These are phyloP conservation scores for Diaporthe sp. DNA, from an alignment of 2,329 filamentous ascomycete genomes.

Conservation along the genomic window DNA sequence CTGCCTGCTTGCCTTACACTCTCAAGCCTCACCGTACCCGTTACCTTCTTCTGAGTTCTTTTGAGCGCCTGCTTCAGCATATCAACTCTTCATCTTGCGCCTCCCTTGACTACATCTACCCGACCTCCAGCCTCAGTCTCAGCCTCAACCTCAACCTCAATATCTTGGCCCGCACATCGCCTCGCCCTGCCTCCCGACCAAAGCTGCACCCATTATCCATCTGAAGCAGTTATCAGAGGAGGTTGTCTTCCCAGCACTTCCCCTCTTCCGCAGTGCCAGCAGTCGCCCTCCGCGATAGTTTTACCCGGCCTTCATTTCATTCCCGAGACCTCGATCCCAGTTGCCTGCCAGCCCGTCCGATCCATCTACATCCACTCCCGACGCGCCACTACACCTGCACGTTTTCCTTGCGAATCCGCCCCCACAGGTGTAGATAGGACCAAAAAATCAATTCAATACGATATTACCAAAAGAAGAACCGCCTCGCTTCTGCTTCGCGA, in stretches of 20 bases:
- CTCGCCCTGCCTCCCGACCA: slow-evolving; percentile 39
- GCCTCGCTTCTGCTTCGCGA: slow-evolving; percentile 51
- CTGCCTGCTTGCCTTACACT: slow-evolving; percentile 39
- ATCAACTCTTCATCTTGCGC: slow-evolving; percentile 39
- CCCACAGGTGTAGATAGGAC: slow-evolving; percentile 84
- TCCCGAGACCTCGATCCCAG: slow-evolving; percentile 40
- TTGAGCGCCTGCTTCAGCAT: slow-evolving; percentile 40
- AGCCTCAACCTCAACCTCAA: slow-evolving; percentile 35
- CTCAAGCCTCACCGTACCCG: slow-evolving; percentile 39
- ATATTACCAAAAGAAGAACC: slow-evolving; percentile 57
- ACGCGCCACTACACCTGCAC: slow-evolving; percentile 83
- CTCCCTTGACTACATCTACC: slow-evolving; percentile 41
- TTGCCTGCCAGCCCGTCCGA: slow-evolving; percentile 40
- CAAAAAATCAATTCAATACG: slow-evolving; percentile 64
- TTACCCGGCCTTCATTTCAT: slow-evolving; percentile 33
- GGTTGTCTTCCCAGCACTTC: slow-evolving; percentile 48
- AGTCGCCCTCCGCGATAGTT: slow-evolving; percentile 39
- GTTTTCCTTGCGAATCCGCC: slow-evolving; percentile 88
- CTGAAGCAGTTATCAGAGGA: slow-evolving; percentile 42
- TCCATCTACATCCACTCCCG: slow-evolving; percentile 52
- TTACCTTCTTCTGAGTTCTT: slow-evolving; percentile 41
- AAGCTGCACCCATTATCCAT: slow-evolving; percentile 37
- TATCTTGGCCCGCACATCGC: slow-evolving; percentile 36
- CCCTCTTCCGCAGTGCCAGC: slow-evolving; percentile 51
- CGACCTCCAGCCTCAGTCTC: slow-evolving; percentile 40